These are phyloP conservation scores for Fusarium subglutinans DNA, from an alignment of 2,329 filamentous ascomycete genomes.

Conservation along the genomic window DNA sequence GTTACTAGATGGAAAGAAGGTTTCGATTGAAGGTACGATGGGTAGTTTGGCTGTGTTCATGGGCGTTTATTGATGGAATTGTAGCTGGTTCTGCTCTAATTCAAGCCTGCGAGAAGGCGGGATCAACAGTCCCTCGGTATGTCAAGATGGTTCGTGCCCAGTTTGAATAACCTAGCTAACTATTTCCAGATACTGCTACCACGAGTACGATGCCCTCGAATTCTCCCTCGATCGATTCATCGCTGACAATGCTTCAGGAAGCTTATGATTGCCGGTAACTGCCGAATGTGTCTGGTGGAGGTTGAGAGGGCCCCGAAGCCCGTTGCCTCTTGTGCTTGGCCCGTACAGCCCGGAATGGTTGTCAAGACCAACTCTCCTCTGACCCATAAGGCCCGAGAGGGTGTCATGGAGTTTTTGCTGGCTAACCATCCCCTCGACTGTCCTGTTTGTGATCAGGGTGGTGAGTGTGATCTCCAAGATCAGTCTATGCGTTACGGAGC, in stretches of 20 bases:
- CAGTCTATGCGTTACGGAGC: slow-evolving; percentile 99
- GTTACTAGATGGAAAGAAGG: slow-evolving; percentile 88
- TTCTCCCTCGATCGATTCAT: slow-evolving; percentile 41
- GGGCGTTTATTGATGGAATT: slow-evolving; percentile 50
- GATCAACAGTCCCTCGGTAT: slow-evolving; percentile 85
- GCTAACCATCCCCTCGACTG: slow-evolving; percentile 97
- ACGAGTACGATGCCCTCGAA: slow-evolving; percentile 74
- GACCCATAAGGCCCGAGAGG: slow-evolving; percentile 96
- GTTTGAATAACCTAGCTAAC: slow-evolving; percentile 48
- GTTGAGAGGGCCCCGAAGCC: slow-evolving; percentile 97
- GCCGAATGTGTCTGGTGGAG: slow-evolving; percentile 99
- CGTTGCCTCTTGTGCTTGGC: slow-evolving; percentile 98
- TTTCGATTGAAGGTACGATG: slow-evolving; percentile 89
- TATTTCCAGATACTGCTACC: slow-evolving; percentile 87
- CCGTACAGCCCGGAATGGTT: slow-evolving; percentile 97
- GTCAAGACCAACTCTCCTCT: slow-evolving; percentile 98
- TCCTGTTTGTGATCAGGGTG: slow-evolving; percentile 98
- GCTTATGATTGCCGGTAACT: slow-evolving; percentile 98
- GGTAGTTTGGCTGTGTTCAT: slow-evolving; percentile 22
- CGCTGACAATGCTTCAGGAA: slow-evolving; percentile 72
- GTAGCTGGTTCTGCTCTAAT: slow-evolving; percentile 95
- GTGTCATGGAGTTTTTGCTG: slow-evolving; percentile 98
- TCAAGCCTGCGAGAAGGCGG: slow-evolving; percentile 98
- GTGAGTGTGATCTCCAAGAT: slow-evolving; percentile 98
- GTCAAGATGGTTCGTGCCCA: slow-evolving; percentile 38